These are phyloP conservation scores for Zea luxurians DNA, from an alignment of 176 grass and related monocot species.

Conservation along the genomic window DNA sequence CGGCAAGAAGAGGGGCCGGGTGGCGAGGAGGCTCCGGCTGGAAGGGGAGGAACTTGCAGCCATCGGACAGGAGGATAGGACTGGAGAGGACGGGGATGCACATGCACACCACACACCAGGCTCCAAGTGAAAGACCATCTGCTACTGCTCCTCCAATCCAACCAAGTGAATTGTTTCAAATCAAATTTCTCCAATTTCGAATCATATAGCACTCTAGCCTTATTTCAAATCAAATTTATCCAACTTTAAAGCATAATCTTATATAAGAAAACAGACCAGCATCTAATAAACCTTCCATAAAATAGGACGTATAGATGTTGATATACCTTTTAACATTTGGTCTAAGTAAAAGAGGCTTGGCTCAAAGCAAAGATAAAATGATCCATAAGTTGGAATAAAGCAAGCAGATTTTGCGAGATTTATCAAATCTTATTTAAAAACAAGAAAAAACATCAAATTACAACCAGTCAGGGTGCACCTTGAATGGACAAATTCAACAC, in stretches of 20 bases:
- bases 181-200: not conserved
- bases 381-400: not conserved
- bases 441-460: not conserved
- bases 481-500: not conserved
- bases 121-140: not conserved
- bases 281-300: not conserved
- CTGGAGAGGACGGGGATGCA: not conserved
- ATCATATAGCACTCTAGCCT: not conserved
- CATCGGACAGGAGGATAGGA: not conserved
- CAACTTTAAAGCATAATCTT: not conserved
- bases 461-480: not conserved
- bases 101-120: too few relatives aligned
- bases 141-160: not conserved
- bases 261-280: not conserved
- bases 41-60: not conserved
- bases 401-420: not conserved
- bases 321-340: too few relatives aligned
- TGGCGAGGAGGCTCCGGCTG: not conserved
- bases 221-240: not conserved
- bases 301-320: not conserved
- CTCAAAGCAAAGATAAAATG: too few relatives aligned
- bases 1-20: not conserved
- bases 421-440: not conserved
- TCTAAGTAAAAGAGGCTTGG: too few relatives aligned
- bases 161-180: not conserved